Conservation (phyloP, 768 basidiomycete genomes). For the Pleurotus djamor region DNA sequence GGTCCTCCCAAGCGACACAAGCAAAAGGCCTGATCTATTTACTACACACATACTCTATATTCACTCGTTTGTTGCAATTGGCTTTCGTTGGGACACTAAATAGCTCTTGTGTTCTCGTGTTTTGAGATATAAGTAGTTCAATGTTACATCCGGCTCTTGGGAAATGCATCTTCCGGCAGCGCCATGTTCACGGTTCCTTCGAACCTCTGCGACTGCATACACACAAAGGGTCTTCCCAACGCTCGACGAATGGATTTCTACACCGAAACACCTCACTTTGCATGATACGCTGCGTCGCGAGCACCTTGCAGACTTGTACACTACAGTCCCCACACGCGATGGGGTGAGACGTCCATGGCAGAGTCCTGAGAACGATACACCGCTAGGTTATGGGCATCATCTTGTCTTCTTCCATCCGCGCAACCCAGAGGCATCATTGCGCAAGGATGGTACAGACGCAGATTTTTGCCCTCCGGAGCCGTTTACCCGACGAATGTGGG, state of each 20-base stretch:
- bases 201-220: neutral
- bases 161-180: neutral
- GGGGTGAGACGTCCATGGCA: conserved; percentile 42
- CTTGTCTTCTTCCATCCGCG: conserved; percentile 74
- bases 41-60: neutral
- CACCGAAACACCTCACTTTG: conserved; percentile 42
- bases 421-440: conserved; percentile 51
- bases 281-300: conserved; percentile 51
- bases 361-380: conserved; percentile 30
- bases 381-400: conserved; percentile 64
- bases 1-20: conserved; percentile 16
- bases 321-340: conserved; percentile 74
- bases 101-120: too few species aligned
- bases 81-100: too few species aligned
- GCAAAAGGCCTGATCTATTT: conserved; percentile 1
- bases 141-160: neutral
- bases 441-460: conserved; percentile 70
- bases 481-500: conserved; percentile 83
- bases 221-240: conserved; percentile 10
- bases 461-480: conserved; percentile 73
- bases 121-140: too few species aligned
- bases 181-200: neutral
- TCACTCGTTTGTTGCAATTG: neutral
- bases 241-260: conserved; percentile 54
- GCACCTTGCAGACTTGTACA: conserved; percentile 61